A percentile compares a stretch with the other conserved stretches of the same genome.
phyloP scores from a whole-genome alignment of 345 rosid genomes.

The Acer saccharum region DNA sequence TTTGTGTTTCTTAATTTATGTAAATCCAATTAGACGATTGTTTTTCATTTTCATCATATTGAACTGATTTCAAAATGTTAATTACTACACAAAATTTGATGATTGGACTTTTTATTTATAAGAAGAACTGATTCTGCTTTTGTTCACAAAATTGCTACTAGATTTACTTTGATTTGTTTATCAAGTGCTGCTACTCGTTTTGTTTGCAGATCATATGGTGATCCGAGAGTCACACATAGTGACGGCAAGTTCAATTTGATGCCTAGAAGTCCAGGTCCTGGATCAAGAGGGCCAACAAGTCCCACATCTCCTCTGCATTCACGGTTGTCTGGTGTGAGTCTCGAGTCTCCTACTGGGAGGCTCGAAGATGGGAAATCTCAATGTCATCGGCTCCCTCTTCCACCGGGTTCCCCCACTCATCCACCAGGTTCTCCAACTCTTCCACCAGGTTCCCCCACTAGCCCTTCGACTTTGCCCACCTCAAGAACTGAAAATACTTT shows the following conservation, averaged over 20 bases:
- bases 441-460: constrained; percentile 89
- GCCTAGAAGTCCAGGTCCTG: constrained; percentile 57
- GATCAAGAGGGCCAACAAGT: constrained; percentile 61
- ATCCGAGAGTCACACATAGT: constrained; percentile 44
- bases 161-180: constrained; percentile 9
- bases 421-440: constrained; percentile 83
- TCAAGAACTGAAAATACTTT: constrained; percentile 46
- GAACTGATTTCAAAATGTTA: neutral
- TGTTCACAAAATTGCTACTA: neutral
- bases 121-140: neutral
- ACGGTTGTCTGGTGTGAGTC: constrained; percentile 45
- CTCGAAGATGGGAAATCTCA: constrained; percentile 65
- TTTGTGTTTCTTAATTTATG: no score
- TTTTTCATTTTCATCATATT: no score
- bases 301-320: constrained; percentile 81
- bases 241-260: constrained; percentile 42
- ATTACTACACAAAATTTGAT: neutral
- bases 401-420: constrained; percentile 78
- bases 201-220: constrained; percentile 30
- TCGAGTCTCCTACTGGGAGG: constrained; percentile 69
- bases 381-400: constrained; percentile 84
- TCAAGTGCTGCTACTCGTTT: constrained; percentile 5
- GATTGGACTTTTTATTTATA: neutral
- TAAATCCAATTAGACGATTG: no score
- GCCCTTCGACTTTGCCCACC: constrained; percentile 59